A percentile compares a stretch with the other conserved stretches of the same genome.
Evolutionary conservation across 768 basidiomycete genomes (phyloP).

Genomic region (Mrakia hoshinonis): DNA sequence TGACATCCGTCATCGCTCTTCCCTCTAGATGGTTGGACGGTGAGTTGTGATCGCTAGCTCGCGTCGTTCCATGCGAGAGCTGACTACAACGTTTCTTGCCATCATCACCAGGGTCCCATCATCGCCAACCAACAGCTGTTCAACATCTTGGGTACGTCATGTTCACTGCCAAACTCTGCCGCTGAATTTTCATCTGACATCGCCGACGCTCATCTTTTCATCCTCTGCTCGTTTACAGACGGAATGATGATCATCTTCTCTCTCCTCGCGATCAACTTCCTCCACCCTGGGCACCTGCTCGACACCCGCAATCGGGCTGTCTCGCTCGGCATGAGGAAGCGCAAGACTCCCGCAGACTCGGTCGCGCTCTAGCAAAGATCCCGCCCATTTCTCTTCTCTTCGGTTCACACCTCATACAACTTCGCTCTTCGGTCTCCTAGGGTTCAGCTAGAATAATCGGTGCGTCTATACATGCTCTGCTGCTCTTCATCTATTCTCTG

Average conservation of each 20-base stretch:
- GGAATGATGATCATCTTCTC: constrained; percentile 25
- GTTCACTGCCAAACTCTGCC: too few species aligned
- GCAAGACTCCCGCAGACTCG: constrained; percentile 33
- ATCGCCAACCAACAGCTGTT: constrained; percentile 13
- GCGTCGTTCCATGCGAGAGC: too few species aligned
- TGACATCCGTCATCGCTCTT: background rate
- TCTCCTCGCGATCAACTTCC: background rate
- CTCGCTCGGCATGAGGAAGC: constrained; percentile 3
- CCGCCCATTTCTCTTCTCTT: background rate
- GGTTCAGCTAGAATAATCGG: too few species aligned
- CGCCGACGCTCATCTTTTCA: background rate
- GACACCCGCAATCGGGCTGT: background rate
- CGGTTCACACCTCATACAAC: too few species aligned
- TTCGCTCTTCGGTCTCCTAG: too few species aligned
- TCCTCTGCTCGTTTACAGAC: background rate
- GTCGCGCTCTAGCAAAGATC: constrained; percentile 13
- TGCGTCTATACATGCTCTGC: too few species aligned
- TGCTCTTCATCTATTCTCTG: too few species aligned
- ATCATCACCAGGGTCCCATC: too few species aligned
- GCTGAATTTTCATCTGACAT: background rate
- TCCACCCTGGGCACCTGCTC: constrained; percentile 8
- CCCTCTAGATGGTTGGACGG: constrained; percentile 13
- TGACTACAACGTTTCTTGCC: background rate
- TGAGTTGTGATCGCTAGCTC: background rate
- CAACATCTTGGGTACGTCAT: background rate